Evolutionary conservation across 2,329 filamentous ascomycete species (phyloP), one percentile per base, ranked within the genome.

Genomic region (Myriosclerotinia curreyana): DNA sequence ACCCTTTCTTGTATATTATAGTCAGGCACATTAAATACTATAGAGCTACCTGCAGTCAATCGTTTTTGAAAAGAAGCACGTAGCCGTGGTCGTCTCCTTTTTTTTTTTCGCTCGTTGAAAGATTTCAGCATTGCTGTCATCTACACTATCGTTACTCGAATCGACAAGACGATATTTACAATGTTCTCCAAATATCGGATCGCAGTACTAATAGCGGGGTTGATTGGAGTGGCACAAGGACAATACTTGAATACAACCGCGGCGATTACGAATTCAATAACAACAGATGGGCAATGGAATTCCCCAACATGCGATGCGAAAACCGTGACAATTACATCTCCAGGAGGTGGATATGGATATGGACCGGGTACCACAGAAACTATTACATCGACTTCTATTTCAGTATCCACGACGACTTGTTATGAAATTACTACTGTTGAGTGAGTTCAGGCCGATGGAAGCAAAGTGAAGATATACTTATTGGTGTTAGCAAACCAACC

Each of bases 121-220:
- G 64, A 70, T 66, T 53, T 63, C 68, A 69, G 66, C 64, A 65
- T 64, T 67, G 67, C 65, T 69, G 65, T 67, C 44, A 61, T 67
- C 65, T 55, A 68, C 63, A 67, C 67, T 52, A 68, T 72, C 67
- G 67, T 71, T 71, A 52, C 52, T 44, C 36, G 65, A 60, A 48
- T 71, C 51, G 40, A 63, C 69, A 69, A 49, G 65, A 60, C 67
- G 64, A 51, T 60, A 49, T 53, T 64, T 52, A 68, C n/a, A 22
- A 62, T 68, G 50, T 31, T 65, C 34, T 38, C 36, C 12, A 62
- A 60, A 42, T 20, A 17, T 38, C 22, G 15, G 9, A 44, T 62
- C 28, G 67, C 65, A 34, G 61, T 67, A 53, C 53, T 48, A n/a
- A 28, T 62, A 54, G 65, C 46, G 42, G 67, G 67, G 53, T 65